phyloP scores from a whole-genome alignment of 305 asterid species.

The Fraxinus albicans region DNA sequence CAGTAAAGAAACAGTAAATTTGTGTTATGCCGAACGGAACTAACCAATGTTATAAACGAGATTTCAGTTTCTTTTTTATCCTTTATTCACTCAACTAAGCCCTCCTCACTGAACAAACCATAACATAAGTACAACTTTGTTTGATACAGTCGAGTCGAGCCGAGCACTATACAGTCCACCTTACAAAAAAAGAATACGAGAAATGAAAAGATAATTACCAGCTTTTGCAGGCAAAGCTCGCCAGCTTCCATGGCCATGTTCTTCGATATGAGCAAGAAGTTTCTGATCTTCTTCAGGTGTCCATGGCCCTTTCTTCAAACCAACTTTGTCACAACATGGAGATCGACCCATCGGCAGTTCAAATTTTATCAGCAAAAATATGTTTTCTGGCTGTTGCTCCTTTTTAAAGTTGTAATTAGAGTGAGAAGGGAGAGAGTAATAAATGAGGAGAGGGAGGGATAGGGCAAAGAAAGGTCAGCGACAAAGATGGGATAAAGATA shows the following conservation, averaged over 20 bases:
- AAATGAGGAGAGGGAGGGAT: constrained; percentile 28
- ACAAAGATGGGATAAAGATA: constrained; percentile 49
- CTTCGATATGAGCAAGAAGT: constrained; percentile 77
- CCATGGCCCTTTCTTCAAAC: constrained; percentile 93
- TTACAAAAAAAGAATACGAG: neutral
- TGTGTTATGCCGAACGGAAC: neutral
- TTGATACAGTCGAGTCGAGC: neutral
- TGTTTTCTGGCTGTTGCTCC: constrained; percentile 4
- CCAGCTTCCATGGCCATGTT: constrained; percentile 97
- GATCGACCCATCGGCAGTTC: constrained; percentile 71
- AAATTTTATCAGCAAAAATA: constrained; percentile 6
- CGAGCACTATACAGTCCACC: neutral
- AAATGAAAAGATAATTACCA: constrained; percentile 31
- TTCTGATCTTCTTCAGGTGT: constrained; percentile 93
- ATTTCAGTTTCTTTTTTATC: neutral
- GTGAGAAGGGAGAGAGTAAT: constrained; percentile 21
- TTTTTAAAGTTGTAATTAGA: constrained; percentile 11
- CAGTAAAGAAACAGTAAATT: neutral
- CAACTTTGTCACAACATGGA: constrained; percentile 84
- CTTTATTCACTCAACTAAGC: neutral
- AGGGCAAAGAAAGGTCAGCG: constrained; percentile 49
- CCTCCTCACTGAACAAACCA: neutral
- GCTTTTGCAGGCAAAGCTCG: constrained; percentile 88
- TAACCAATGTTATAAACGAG: neutral
- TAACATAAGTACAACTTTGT: neutral